These are phyloP conservation scores for Pyrenopolyporus hunteri DNA, from an alignment of 495 filamentous ascomycete genomes.

Conservation along the genomic window DNA sequence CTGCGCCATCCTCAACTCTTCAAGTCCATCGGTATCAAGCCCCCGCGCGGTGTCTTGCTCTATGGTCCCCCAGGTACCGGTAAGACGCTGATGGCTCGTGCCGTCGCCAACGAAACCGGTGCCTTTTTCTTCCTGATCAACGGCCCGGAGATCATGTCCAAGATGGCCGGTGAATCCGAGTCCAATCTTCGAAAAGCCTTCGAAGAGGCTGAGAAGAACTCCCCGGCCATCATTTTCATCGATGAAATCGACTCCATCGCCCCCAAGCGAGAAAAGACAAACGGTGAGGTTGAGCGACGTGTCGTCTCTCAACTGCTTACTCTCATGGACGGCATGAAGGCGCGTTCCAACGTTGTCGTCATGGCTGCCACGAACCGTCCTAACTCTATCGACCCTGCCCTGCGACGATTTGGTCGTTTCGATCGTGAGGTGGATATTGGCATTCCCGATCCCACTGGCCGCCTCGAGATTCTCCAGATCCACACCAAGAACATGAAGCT, in stretches of 20 bases:
- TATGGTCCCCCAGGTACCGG: conserved; percentile 97
- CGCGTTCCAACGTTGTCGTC: conserved; percentile 95
- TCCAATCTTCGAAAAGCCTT: conserved; percentile 97
- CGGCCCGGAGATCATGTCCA: conserved; percentile 98
- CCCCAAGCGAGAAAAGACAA: conserved; percentile 99
- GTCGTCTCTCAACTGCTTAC: conserved; percentile 97
- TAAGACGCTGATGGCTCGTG: conserved; percentile 99
- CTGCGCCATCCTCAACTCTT: conserved; percentile 97
- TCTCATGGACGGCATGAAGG: conserved; percentile 99
- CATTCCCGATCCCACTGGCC: conserved; percentile 96
- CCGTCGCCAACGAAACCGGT: conserved; percentile 97
- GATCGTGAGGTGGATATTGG: conserved; percentile 98
- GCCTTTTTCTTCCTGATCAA: conserved; percentile 99
- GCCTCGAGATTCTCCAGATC: conserved; percentile 97
- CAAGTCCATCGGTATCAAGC: conserved; percentile 99
- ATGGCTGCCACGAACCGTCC: conserved; percentile 98
- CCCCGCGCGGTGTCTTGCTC: conserved; percentile 96
- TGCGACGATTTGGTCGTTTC: conserved; percentile 97
- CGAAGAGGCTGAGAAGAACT: conserved; percentile 99
- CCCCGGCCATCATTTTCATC: conserved; percentile 98
- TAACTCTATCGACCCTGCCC: conserved; percentile 96
- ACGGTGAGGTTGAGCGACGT: conserved; percentile 97
- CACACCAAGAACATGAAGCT: conserved; percentile 99
- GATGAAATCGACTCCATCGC: conserved; percentile 99
- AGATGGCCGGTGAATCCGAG: conserved; percentile 99